Evolutionary conservation across 2,329 filamentous ascomycete species (phyloP).

Genomic region (Colletotrichum noveboracense): DNA sequence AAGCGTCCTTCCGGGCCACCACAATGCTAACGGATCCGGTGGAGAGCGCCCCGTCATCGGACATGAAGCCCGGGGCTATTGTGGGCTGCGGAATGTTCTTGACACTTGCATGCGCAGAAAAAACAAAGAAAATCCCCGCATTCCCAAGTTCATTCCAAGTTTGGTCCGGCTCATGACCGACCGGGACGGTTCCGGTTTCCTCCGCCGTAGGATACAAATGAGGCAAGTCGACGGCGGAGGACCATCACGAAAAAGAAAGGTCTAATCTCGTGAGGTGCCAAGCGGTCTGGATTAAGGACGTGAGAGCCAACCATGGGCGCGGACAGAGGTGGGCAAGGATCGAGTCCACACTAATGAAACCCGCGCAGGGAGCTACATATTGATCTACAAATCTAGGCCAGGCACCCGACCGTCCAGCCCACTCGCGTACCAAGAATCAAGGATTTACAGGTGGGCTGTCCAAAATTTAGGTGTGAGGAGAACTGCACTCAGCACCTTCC

Average conservation of each 20-base stretch:
- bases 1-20: background rate
- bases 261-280: background rate
- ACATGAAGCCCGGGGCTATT: background rate
- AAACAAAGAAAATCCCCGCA: background rate
- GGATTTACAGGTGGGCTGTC: background rate
- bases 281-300: background rate
- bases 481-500: background rate
- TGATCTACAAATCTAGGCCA: conserved; percentile 10
- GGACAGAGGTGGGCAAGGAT: background rate
- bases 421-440: background rate
- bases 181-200: background rate
- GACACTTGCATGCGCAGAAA: background rate
- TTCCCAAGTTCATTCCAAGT: background rate
- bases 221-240: background rate
- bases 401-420: background rate
- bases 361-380: conserved; percentile 1
- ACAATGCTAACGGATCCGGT: background rate
- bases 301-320: background rate
- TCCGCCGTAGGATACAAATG: background rate
- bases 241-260: background rate
- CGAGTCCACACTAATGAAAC: conserved; percentile 17
- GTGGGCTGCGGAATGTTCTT: background rate
- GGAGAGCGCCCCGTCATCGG: background rate
- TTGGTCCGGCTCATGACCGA: background rate
- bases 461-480: background rate